phyloP scores from a whole-genome alignment of 2,329 filamentous ascomycete species.

The Aspergillus chevalieri region DNA sequence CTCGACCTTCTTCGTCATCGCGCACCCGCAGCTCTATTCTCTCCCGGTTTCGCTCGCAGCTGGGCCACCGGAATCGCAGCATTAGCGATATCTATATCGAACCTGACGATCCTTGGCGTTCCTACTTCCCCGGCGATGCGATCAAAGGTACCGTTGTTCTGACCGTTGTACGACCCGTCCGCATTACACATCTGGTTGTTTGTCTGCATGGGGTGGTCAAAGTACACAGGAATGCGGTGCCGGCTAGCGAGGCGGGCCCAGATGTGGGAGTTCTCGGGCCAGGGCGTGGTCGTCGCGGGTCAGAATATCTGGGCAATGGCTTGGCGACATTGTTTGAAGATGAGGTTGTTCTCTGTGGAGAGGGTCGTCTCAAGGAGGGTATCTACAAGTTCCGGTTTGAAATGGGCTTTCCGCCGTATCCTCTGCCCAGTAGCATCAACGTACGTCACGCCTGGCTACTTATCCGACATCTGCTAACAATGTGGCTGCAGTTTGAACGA shows the following conservation, averaged over 20 bases:
- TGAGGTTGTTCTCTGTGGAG: conserved; percentile 58
- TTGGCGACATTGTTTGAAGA: conserved; percentile 61
- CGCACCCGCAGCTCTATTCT: conserved; percentile 41
- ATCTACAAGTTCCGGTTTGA: conserved; percentile 62
- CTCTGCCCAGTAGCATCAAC: conserved; percentile 80
- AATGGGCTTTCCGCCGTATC: conserved; percentile 54
- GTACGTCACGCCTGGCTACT: conserved; percentile 47
- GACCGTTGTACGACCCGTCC: conserved; percentile 54
- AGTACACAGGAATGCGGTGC: conserved; percentile 57
- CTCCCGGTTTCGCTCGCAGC: conserved; percentile 51
- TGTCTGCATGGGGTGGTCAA: conserved; percentile 60
- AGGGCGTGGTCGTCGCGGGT: conserved; percentile 47
- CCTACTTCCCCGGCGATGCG: conserved; percentile 57
- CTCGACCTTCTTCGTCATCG: conserved; percentile 27
- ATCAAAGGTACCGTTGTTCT: conserved; percentile 56
- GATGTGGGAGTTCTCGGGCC: conserved; percentile 47
- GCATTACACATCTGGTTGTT: conserved; percentile 59
- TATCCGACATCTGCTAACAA: conserved; percentile 1
- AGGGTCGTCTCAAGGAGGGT: conserved; percentile 58
- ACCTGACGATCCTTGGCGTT: conserved; percentile 57
- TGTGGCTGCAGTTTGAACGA: conserved; percentile 69
- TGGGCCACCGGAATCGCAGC: conserved; percentile 49
- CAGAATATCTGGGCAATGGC: conserved; percentile 58
- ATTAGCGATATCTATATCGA: conserved; percentile 58
- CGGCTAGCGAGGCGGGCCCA: conserved; percentile 49